Evolutionary conservation across 176 grass and related monocot species (phyloP), one percentile per base, ranked within the genome.

Genomic region (Phragmites australis): DNA sequence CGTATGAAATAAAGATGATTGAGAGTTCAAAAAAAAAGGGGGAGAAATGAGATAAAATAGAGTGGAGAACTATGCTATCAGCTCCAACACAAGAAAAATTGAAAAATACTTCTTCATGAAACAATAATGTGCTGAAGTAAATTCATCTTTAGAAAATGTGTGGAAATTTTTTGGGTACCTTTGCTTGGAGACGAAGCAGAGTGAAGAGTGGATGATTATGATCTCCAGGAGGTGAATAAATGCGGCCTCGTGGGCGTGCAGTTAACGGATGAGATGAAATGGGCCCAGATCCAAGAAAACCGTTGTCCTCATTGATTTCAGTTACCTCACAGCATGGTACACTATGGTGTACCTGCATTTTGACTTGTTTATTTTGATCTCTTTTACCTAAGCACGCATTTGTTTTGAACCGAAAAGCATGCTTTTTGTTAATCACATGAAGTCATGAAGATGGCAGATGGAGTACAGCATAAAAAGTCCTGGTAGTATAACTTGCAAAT

Each of bases 231-330:
- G 82, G 47, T 22, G 80, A 84, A 31, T 88, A 81, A 85, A 88
- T 91, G 85, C 69, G 5, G 0, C 39, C 69, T 91, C 70, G 85
- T 84, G 85, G 81, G 70, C 26, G 53, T 77, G 71, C 85, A 91
- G 85, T 82, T 82, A 88, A 53, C 80, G 1, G 75, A 34, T 70
- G 69, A 23, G 42, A 31, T 21, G 31, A 62, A 83, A 37, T 21
- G 85, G 85, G 16, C 77, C 85, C 81, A 26, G 65, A 66, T 77
- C 76, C 70, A 84, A 76, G 76, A 70, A 87, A 91, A 84, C 54
- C 55, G 75, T 58, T 84, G 75, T 64, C 69, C 42, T 51, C 80
- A 77, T 83, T 63, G 16, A 73, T 79, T 79, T 74, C 68, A 54
- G 43, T 68, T 67, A 54, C 61, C 58, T 69, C 60, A 66, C 42